Base-by-base conservation (phyloP, 179 eudicot genomes). In the Gypsophila paniculata region DNA sequence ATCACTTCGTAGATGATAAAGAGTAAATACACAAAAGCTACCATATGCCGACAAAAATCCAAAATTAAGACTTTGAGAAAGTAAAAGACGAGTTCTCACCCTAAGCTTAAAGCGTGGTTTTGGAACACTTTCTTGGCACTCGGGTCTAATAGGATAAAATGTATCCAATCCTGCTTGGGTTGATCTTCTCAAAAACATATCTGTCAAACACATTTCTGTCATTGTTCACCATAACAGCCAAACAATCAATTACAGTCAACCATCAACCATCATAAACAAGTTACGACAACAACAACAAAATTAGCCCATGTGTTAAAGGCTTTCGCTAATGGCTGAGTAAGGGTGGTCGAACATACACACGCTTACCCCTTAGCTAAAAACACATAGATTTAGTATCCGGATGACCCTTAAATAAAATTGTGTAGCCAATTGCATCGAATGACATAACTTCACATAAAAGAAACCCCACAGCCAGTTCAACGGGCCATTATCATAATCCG, bases 91-190 rank as follows among this genome's bases (percentile, higher is more conserved):
- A 61, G 62, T 60, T 74, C 96, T 46, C 79, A 93, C 98, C 88
- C 84, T 84, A 58, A 88, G 91, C 82, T 87, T 93, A 83, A 93
- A 93, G 57, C 86, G 89, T 58, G 86, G 72, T 77, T 85, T 89
- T 7, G 96, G 91, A 22, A 82, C 93, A 71, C 84, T 86, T 7
- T 79, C 93, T 82, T 73, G 84, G 83, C 89, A 89, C 79, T 93
- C 98, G 29, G 88, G 87, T 78, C 93, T 83, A 73, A 88, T 32
- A 6, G 89, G 86, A 80, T 84, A 91, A 71, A 77, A 90, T 15
- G 85, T 72, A 42, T 86, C 91, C 81, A 88, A 63, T 68, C 89
- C 96, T 36, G 71, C 72, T 60, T 63, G 83, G 54, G 78, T 75
- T 38, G 84, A 54, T 70, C 52, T 75, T 71, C 80, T 73, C 34